A percentile compares a stretch with the other conserved stretches of the same genome.
Conservation (phyloP, 805 yeast genomes). For the Candida gorgasii region DNA sequence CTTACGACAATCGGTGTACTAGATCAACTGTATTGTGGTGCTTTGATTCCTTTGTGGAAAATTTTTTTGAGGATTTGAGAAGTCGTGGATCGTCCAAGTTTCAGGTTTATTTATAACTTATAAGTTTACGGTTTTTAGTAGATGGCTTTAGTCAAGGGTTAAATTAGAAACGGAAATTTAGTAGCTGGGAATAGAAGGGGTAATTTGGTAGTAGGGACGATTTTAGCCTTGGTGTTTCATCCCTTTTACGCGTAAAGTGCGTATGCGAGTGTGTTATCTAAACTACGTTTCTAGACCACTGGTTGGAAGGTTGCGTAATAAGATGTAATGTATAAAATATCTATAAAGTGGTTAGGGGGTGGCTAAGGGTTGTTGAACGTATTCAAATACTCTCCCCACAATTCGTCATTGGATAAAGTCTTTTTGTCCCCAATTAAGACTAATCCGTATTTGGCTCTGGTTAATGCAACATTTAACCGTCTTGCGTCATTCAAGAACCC, state of each 20-base stretch:
- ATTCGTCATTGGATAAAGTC: constrained; percentile 49
- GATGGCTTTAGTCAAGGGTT: background rate
- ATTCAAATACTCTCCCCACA: constrained; percentile 54
- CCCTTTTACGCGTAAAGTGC: background rate
- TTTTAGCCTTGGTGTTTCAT: background rate
- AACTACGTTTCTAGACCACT: no score
- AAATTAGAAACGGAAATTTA: no score
- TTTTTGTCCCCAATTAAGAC: constrained; percentile 42
- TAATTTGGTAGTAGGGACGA: no score
- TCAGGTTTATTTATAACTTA: no score
- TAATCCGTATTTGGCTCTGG: constrained; percentile 84
- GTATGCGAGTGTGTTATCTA: background rate
- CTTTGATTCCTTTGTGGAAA: constrained; percentile 2
- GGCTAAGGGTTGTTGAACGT: constrained; percentile 31
- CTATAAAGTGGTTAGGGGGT: no score
- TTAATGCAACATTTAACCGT: constrained; percentile 84
- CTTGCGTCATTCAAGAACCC: constrained; percentile 86
- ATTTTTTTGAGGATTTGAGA: constrained; percentile 6
- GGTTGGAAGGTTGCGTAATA: background rate
- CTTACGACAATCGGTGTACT: no score
- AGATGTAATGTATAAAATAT: no score
- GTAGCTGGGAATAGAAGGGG: no score
- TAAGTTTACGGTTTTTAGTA: no score
- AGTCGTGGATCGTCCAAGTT: constrained; percentile 1
- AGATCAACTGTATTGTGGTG: no score